Evolutionary conservation across 148 eudicot species (phyloP).

Genomic region (Rhododendron ovatum): DNA sequence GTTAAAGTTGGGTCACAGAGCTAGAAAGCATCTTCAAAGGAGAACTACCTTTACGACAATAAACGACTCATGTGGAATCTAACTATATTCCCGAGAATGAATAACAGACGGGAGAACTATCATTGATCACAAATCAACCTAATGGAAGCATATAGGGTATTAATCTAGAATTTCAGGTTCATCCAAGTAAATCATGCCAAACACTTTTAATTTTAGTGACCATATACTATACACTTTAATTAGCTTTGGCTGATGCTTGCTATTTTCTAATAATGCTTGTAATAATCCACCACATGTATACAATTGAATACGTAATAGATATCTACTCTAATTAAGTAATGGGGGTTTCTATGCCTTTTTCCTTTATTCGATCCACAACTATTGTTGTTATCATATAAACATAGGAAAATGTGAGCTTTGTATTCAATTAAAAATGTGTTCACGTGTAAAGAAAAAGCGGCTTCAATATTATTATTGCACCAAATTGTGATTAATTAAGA

Average conservation of each 20-base stretch:
- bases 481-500: background rate
- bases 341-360: background rate
- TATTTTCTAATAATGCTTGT: background rate
- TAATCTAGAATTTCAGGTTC: background rate
- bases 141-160: background rate
- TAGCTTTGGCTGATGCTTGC: slow-evolving; percentile 1
- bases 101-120: background rate
- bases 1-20: background rate
- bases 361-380: background rate
- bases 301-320: background rate
- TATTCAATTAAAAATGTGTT: background rate
- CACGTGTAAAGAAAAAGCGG: background rate
- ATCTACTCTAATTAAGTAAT: background rate
- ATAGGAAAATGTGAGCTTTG: slow-evolving; percentile 5
- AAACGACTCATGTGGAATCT: background rate
- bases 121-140: background rate
- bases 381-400: background rate
- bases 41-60: background rate
- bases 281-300: background rate
- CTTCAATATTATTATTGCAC: background rate
- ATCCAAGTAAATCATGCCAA: background rate
- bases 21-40: background rate
- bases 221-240: background rate
- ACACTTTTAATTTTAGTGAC: background rate
- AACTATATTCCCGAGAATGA: background rate